Evolutionary conservation across 495 filamentous ascomycete genomes (phyloP).

Genomic region (Neurospora africana): DNA sequence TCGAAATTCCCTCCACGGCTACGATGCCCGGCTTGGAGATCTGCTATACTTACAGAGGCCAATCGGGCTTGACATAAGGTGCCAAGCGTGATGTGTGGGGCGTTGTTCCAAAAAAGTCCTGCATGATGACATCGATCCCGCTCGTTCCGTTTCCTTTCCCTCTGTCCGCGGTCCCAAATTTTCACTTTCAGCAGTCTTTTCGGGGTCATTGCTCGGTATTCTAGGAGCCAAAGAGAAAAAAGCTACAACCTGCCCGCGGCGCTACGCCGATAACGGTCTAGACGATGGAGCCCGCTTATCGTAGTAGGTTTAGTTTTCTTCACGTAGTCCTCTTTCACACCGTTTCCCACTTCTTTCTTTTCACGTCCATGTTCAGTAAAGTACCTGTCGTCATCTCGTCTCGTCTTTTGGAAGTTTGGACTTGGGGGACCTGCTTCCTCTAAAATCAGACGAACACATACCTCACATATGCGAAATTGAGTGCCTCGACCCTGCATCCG

Average conservation of each 20-base stretch:
- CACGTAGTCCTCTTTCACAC: background rate
- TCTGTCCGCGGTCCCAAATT: background rate
- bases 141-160: background rate
- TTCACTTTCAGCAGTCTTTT: slow-evolving; percentile 5
- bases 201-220: background rate
- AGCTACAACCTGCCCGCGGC: background rate
- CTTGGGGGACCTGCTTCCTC: background rate
- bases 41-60: background rate
- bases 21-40: background rate
- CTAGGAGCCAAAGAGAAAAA: background rate
- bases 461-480: background rate
- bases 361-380: background rate
- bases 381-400: background rate
- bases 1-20: background rate
- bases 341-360: background rate
- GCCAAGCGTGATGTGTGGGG: background rate
- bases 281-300: background rate
- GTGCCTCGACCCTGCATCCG: background rate
- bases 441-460: background rate
- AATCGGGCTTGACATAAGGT: background rate
- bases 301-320: background rate
- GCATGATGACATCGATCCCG: slow-evolving; percentile 17
- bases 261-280: background rate
- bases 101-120: background rate
- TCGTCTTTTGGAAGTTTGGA: background rate